A percentile compares a stretch with the other conserved stretches of the same genome.
phyloP scores from a whole-genome alignment of 805 yeast species.

The Candida mattraensis region DNA sequence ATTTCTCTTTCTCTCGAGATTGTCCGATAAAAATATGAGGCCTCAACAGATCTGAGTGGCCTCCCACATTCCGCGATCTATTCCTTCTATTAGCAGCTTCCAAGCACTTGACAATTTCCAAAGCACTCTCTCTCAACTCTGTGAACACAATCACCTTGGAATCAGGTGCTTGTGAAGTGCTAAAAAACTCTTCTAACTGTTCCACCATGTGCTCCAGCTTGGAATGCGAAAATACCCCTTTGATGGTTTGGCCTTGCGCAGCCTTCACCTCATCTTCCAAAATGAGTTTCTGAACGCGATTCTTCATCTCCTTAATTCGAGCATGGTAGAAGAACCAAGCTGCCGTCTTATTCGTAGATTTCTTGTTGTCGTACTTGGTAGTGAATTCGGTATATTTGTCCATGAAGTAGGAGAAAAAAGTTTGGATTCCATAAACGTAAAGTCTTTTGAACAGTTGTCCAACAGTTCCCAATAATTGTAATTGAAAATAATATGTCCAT shows the following conservation, averaged over 20 bases:
- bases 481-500: constrained; percentile 65
- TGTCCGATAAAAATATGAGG: constrained; percentile 96
- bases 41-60: constrained; percentile 37
- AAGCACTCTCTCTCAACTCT: constrained; percentile 85
- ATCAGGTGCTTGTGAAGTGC: constrained; percentile 38
- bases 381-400: constrained; percentile 59
- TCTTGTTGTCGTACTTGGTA: constrained; percentile 53
- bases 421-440: constrained; percentile 76
- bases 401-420: constrained; percentile 67
- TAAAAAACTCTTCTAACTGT: constrained; percentile 58
- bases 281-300: constrained; percentile 44
- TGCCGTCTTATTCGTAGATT: constrained; percentile 62
- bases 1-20: constrained; percentile 67
- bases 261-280: constrained; percentile 28
- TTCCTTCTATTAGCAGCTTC: constrained; percentile 39
- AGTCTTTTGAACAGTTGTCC: constrained; percentile 72
- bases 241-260: constrained; percentile 18
- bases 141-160: constrained; percentile 86
- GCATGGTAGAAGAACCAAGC: constrained; percentile 60
- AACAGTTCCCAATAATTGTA: constrained; percentile 63
- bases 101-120: constrained; percentile 72
- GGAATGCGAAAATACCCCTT: constrained; percentile 59
- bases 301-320: constrained; percentile 44
- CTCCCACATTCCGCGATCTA: constrained; percentile 19
- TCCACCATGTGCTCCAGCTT: constrained; percentile 62